A percentile compares a stretch with the other conserved stretches of the same genome.
phyloP scores from a whole-genome alignment of 441 rosid genomes.

The Adansonia grandidieri region DNA sequence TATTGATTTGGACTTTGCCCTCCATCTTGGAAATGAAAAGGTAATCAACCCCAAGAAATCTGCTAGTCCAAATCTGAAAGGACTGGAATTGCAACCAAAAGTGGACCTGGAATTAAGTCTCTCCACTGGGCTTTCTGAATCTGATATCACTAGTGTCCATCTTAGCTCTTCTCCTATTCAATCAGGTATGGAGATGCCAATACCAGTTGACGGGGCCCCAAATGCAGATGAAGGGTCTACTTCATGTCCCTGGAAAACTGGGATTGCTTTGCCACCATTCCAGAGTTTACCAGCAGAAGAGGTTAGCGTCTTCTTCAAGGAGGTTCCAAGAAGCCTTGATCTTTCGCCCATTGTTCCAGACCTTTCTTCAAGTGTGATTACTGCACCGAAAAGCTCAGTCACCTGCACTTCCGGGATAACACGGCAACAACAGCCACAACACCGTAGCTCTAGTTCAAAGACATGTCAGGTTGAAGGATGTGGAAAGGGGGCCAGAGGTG shows the following conservation, averaged over 20 bases:
- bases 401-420: constrained; percentile 80
- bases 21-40: constrained; percentile 82
- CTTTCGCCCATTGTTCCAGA: constrained; percentile 47
- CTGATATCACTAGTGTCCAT: constrained; percentile 66
- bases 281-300: constrained; percentile 45
- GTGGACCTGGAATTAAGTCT: constrained; percentile 86
- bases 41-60: constrained; percentile 43
- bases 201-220: constrained; percentile 32
- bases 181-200: constrained; percentile 48
- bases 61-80: constrained; percentile 42
- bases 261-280: constrained; percentile 40
- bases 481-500: constrained; percentile 98
- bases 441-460: constrained; percentile 61
- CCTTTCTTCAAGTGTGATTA: constrained; percentile 60
- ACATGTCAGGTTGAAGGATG: constrained; percentile 91
- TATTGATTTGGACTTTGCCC: constrained; percentile 77
- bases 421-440: constrained; percentile 55
- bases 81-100: constrained; percentile 42
- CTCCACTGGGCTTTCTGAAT: constrained; percentile 67
- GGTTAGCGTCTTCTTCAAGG: constrained; percentile 49
- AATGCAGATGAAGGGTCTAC: constrained; percentile 60
- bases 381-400: constrained; percentile 75
- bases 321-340: constrained; percentile 44
- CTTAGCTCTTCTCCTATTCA: constrained; percentile 44
- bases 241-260: constrained; percentile 49